These are phyloP conservation scores for Aspergillus ustus DNA, from an alignment of 2,329 filamentous ascomycete species.

Conservation along the genomic window DNA sequence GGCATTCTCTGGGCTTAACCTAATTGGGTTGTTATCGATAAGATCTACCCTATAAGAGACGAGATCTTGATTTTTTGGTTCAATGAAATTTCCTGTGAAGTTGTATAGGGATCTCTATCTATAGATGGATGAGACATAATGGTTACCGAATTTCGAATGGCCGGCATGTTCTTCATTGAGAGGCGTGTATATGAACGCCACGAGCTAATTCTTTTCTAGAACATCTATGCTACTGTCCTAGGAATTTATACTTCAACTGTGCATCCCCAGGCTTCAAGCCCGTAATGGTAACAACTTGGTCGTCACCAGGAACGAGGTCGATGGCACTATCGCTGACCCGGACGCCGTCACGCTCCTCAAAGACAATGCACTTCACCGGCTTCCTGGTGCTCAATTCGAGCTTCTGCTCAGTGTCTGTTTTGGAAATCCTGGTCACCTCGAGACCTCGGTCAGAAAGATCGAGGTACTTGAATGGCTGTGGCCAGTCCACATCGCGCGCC, in stretches of 20 bases:
- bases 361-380: slow-evolving; percentile 65
- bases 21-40: slow-evolving; percentile 22
- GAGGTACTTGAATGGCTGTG: slow-evolving; percentile 64
- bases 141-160: too few relatives aligned
- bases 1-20: slow-evolving; percentile 18
- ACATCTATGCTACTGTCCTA: slow-evolving; percentile 27
- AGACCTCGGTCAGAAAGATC: slow-evolving; percentile 57
- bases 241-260: slow-evolving; percentile 32
- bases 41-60: slow-evolving; percentile 3
- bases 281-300: slow-evolving; percentile 47
- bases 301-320: slow-evolving; percentile 63
- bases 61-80: not conserved
- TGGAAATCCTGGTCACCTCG: slow-evolving; percentile 47
- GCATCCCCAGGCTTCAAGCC: slow-evolving; percentile 26
- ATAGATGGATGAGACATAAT: too few relatives aligned
- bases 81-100: not conserved
- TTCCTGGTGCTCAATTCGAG: slow-evolving; percentile 54
- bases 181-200: not conserved
- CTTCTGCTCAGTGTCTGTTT: slow-evolving; percentile 25
- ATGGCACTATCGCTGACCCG: slow-evolving; percentile 61
- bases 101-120: too few relatives aligned
- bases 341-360: slow-evolving; percentile 61
- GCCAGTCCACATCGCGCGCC: slow-evolving; percentile 63
- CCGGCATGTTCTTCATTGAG: not conserved
- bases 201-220: not conserved